Base-by-base conservation (phyloP, 495 filamentous ascomycete species). In the Apodospora peruviana region DNA sequence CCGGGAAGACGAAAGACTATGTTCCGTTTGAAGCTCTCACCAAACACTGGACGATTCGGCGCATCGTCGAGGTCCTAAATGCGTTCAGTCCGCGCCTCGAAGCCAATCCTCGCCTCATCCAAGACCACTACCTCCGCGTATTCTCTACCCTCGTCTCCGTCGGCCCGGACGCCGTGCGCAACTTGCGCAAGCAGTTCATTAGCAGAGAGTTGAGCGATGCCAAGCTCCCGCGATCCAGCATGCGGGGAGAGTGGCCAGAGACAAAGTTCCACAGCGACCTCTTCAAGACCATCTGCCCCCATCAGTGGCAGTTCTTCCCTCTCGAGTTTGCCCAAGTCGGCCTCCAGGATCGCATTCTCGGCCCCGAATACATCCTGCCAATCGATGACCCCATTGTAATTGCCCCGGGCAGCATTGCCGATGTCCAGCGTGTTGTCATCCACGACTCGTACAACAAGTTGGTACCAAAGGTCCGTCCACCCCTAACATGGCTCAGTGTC, bases 231-330 rank as follows among this genome's bases (percentile, higher is more conserved):
- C 29, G 14, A 8, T 20, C 2, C 3, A 7, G n/a, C 12, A 39
- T 10, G 9, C 44, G 44, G 3, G 24, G 4, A n/a, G 16, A 10
- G 7, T 53, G 51, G 51, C 44, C 51, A 34, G 38, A 48, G 24
- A 32, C 12, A 34, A 20, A 20, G 25, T 29, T 48, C 34, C 49
- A 23, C 25, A 27, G 42, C 27, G 43, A 47, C 2, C 58, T 71
- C 36, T 62, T 68, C 35, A 19, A 52, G 11, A 2, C 36, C 3
- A 62, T 72, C 29, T 54, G 40, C n/a, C 40, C 61, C 12, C 38
- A 47, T 18, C 71, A 74, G 48, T 67, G 67, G 60, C 52, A 40
- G 20, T 72, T 68, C 52, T 72, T 66, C 47, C 60, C 66, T 1
- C 50, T 60, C 12, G 19, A 52, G 0, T 58, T 67, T 19, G 45